These are phyloP conservation scores for Cornus florida DNA, from an alignment of 148 eudicot genomes.

Conservation along the genomic window DNA sequence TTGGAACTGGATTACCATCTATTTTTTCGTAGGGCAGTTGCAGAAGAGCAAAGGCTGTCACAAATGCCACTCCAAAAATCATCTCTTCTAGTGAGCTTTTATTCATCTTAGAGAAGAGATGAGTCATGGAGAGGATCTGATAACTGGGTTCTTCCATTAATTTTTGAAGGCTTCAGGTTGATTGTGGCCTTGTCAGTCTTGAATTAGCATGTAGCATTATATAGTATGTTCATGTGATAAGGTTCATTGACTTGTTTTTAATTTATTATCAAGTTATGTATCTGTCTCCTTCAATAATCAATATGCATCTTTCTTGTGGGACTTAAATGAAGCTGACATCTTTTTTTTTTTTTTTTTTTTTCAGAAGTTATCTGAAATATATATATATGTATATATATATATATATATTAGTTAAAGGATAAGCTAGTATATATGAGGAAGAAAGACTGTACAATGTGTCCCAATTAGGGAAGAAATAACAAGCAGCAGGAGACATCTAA, in stretches of 20 bases:
- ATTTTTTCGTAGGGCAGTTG: not conserved
- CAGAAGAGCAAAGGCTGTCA: not conserved
- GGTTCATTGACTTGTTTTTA: no score
- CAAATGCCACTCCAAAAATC: conserved; percentile 1
- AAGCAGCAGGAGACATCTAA: no score
- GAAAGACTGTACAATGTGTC: no score
- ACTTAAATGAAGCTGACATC: no score
- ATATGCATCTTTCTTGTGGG: no score
- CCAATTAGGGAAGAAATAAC: no score
- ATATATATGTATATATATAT: no score
- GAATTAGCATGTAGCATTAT: not conserved
- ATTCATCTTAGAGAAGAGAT: not conserved
- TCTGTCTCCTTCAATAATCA: not conserved
- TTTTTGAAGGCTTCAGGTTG: not conserved
- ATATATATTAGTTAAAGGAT: no score
- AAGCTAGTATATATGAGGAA: no score
- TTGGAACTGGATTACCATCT: conserved; percentile 4
- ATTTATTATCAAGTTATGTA: not conserved
- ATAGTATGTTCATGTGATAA: no score
- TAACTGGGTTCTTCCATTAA: not conserved
- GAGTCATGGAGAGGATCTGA: not conserved
- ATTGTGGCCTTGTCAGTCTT: not conserved
- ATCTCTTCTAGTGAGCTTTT: not conserved
- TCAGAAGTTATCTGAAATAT: no score
- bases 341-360: no score